Evolutionary conservation across 2,329 filamentous ascomycete genomes (phyloP).

Genomic region (Sordariomycetes sp.): DNA sequence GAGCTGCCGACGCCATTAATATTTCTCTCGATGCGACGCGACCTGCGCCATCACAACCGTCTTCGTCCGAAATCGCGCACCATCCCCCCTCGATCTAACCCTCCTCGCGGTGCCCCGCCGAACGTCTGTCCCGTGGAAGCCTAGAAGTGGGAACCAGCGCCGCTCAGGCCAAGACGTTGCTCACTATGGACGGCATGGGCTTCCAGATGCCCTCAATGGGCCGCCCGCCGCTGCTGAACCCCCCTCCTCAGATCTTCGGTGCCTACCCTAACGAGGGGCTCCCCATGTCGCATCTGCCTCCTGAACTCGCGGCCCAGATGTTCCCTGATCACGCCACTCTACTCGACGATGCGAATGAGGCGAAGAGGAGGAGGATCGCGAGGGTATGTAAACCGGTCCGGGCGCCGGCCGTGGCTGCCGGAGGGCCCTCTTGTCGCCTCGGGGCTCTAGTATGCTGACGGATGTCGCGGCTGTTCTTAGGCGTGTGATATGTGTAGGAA

Average conservation of each 20-base stretch:
- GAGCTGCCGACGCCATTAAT: background rate
- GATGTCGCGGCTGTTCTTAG: conserved; percentile 24
- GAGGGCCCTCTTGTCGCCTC: background rate
- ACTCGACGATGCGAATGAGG: conserved; percentile 59
- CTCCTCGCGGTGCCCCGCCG: background rate
- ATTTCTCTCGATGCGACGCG: background rate
- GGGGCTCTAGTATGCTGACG: background rate
- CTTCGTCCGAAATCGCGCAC: background rate
- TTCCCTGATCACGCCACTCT: conserved; percentile 42
- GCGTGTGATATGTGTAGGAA: conserved; percentile 95
- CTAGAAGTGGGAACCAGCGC: background rate
- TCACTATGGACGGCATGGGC: conserved; percentile 36
- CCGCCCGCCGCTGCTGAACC: conserved; percentile 47
- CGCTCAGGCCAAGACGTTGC: background rate
- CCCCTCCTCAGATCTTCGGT: conserved; percentile 57
- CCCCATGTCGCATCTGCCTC: conserved; percentile 38
- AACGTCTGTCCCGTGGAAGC: background rate
- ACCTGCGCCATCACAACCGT: background rate
- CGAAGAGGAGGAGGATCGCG: conserved; percentile 80
- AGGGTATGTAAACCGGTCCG: conserved; percentile 38
- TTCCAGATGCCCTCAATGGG: conserved; percentile 45
- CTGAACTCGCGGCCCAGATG: conserved; percentile 46
- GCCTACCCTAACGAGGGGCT: conserved; percentile 47
- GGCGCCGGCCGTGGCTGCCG: background rate
- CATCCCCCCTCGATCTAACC: background rate